These are phyloP conservation scores for Fusarium sp. DNA, from an alignment of 2,329 filamentous ascomycete genomes.

Conservation along the genomic window DNA sequence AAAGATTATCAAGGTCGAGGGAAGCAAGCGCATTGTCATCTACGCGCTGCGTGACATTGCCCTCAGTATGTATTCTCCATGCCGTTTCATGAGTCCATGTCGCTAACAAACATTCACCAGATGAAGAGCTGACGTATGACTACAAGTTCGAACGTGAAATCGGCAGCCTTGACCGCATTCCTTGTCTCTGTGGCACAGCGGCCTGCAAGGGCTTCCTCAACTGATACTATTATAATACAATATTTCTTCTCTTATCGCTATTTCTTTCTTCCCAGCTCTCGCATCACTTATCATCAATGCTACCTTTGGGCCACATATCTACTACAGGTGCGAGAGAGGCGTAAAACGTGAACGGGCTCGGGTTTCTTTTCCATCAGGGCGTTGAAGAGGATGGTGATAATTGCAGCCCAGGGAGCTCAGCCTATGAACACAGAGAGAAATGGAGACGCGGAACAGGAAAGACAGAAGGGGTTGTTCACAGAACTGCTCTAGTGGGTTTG, in stretches of 20 bases:
- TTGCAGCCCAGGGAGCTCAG: conserved; percentile 14
- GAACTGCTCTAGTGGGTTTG: conserved; percentile 4
- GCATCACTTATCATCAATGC: conserved; percentile 7
- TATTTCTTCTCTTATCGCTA: conserved; percentile 20
- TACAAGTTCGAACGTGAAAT: conserved; percentile 99
- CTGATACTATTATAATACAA: conserved; percentile 57
- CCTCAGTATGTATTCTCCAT: conserved; percentile 74
- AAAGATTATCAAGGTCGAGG: conserved; percentile 99
- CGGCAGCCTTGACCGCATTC: conserved; percentile 92
- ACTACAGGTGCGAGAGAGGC: conserved; percentile 5
- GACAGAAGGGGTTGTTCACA: conserved; percentile 1
- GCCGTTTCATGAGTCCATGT: neutral
- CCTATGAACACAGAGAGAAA: conserved; percentile 4
- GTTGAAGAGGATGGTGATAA: conserved; percentile 24
- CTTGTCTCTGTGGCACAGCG: conserved; percentile 93
- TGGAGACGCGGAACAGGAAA: neutral
- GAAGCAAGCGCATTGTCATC: conserved; percentile 98
- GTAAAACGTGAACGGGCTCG: conserved; percentile 33
- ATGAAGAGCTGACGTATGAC: conserved; percentile 99
- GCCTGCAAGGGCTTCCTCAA: conserved; percentile 99
- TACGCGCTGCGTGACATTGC: conserved; percentile 96
- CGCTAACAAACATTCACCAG: conserved; percentile 59
- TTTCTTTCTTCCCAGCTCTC: conserved; percentile 3
- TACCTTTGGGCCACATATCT: conserved; percentile 13
- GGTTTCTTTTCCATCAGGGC: conserved; percentile 28